These are phyloP conservation scores for Trichoderma cornu-damae DNA, from an alignment of 2,329 filamentous ascomycete species.

Conservation along the genomic window DNA sequence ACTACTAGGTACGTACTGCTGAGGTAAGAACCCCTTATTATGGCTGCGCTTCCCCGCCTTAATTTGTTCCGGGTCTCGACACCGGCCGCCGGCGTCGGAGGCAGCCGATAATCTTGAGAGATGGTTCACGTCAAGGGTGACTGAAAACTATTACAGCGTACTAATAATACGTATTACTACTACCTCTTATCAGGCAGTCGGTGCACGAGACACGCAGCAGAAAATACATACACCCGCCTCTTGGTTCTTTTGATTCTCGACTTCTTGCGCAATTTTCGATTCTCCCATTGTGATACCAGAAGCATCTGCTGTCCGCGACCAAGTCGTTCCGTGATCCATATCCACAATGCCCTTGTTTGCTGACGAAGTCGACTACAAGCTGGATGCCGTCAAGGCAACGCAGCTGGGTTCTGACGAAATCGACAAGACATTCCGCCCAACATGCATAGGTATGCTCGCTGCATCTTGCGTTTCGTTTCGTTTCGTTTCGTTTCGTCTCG, in stretches of 20 bases:
- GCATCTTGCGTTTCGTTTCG: no score
- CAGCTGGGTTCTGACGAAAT: conserved; percentile 50
- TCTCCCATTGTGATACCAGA: background rate
- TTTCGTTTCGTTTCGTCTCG: no score
- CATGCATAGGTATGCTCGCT: conserved; percentile 49
- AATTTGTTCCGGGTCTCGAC: conserved; percentile 1
- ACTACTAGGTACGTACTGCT: no score
- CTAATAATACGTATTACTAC: no score
- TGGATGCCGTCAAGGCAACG: conserved; percentile 50
- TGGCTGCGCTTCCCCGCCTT: conserved; percentile 5
- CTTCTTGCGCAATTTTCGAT: background rate
- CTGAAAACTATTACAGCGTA: background rate
- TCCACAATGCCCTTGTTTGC: conserved; percentile 34
- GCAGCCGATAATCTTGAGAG: conserved; percentile 28
- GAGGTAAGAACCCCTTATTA: background rate
- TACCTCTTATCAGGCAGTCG: conserved; percentile 1
- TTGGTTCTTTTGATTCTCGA: background rate
- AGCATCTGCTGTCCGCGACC: background rate
- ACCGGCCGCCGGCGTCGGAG: conserved; percentile 30
- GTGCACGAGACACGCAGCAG: background rate
- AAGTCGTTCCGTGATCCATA: background rate
- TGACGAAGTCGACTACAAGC: conserved; percentile 49
- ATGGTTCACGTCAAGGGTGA: conserved; percentile 21
- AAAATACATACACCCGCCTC: background rate
- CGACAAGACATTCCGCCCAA: conserved; percentile 57